Percentiles rank a stretch among this genome's conserved stretches.
These are phyloP conservation scores for Volvox carteri DNA, from an alignment of 163 green algal genomes.

Conservation along the genomic window DNA sequence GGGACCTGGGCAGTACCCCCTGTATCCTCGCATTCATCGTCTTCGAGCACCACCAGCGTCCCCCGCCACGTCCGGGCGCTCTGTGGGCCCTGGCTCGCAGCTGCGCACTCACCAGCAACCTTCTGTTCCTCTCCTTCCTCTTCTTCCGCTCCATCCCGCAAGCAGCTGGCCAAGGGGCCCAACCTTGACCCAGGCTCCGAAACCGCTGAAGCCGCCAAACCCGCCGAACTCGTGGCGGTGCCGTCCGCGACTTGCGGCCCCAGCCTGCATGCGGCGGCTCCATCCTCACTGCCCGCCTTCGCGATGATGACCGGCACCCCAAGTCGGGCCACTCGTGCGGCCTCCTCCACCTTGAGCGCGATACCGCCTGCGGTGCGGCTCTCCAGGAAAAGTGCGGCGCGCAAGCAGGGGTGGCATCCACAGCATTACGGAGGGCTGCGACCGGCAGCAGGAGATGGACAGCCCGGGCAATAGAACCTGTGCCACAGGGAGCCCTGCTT, in stretches of 20 bases:
- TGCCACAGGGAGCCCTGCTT: no score
- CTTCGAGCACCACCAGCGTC: constrained; percentile 30
- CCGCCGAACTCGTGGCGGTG: no score
- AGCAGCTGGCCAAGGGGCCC: background rate
- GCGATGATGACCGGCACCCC: constrained; percentile 75
- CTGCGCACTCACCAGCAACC: no score
- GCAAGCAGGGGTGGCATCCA: no score
- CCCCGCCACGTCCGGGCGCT: background rate
- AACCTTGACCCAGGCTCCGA: background rate
- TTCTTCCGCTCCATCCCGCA: background rate
- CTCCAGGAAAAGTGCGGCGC: no score
- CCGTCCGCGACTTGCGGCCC: background rate
- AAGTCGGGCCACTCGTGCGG: constrained; percentile 63
- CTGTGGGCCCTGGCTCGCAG: background rate
- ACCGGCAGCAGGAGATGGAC: no score
- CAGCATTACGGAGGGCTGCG: no score
- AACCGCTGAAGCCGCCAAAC: no score
- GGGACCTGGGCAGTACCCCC: no score
- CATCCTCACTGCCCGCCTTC: constrained; percentile 58
- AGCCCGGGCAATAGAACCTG: no score
- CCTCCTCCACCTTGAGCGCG: constrained; percentile 75
- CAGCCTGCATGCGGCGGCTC: constrained; percentile 22
- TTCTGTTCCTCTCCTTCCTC: no score
- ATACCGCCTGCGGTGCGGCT: constrained; percentile 79
- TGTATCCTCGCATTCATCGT: background rate